Evolutionary conservation across 208 protist genomes (phyloP), one percentile per base, ranked within the genome.

Genomic region (Leishmania lainsoni): DNA sequence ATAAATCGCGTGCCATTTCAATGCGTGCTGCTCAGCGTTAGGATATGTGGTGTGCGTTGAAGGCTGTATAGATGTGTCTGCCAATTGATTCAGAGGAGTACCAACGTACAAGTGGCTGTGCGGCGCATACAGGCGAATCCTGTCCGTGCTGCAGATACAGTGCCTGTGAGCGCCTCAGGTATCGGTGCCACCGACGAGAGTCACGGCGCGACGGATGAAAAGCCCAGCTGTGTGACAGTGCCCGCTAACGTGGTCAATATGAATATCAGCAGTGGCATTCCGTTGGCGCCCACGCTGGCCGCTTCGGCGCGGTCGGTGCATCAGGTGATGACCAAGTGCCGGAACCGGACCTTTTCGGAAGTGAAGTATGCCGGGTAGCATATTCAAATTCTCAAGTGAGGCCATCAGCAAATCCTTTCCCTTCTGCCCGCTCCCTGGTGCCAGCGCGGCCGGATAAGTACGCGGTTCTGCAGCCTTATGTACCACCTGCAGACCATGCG

Each of bases 361-460:
- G 89, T 96, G 51, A 98, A 97, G 86, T 97, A 97, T 81, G 94
- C 97, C 76, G 96, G 94, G 17, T 94, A 97, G 84, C 83, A 94
- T 66, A 96, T 98, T 75, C 96, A 97, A 69, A 91, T 96, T 29
- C 93, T 97, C 84, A 95, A 92, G 75, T 63, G 89, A 12, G 92
- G 90, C 52, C 82, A 89, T 45, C 81, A 75, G 26, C 86, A 96
- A 68, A 70, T 51, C 29, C 98, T 90, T 81, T 98, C 89, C 22
- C 56, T 61, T 22, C 22, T 61, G 89, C 89, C 2, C 89, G 91
- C 77, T 95, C 86, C 49, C 84, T 98, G 45, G 94, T 95, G 83
- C 92, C 90, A 22, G 86, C 97, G 65, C 80, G 84, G 49, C 79
- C 87, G 17, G 89, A 90, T 70, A 97, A 98, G 84, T 91, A 92